These are phyloP conservation scores for Starmerella geochares DNA, from an alignment of 805 yeast species.

Conservation along the genomic window DNA sequence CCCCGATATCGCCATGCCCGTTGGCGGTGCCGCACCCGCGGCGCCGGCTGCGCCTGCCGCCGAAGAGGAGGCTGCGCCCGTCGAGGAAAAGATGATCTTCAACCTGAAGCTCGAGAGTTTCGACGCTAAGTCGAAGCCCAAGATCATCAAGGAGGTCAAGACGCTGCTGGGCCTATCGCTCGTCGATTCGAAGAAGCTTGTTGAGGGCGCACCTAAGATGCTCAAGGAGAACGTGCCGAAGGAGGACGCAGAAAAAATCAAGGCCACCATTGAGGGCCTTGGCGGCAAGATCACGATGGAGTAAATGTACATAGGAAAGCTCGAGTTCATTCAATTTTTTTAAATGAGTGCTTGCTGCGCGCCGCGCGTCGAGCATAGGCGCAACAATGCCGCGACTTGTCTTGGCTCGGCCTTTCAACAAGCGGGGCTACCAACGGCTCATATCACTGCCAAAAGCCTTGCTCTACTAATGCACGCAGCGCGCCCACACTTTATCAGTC, in stretches of 20 bases:
- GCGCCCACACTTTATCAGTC: too few species aligned
- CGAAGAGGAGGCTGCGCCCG: slow-evolving; percentile 65
- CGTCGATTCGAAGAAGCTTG: slow-evolving; percentile 96
- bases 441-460: too few species aligned
- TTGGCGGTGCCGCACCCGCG: slow-evolving; percentile 49
- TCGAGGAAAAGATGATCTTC: slow-evolving; percentile 88
- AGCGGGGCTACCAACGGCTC: too few species aligned
- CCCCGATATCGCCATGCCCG: slow-evolving; percentile 84
- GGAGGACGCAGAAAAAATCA: slow-evolving; percentile 96
- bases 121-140: slow-evolving; percentile 91
- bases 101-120: slow-evolving; percentile 84
- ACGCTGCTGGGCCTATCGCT: slow-evolving; percentile 78
- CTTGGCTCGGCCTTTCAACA: too few species aligned
- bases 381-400: too few species aligned
- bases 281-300: slow-evolving; percentile 92
- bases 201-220: slow-evolving; percentile 93
- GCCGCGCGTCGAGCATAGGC: too few species aligned
- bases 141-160: slow-evolving; percentile 95
- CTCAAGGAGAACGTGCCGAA: slow-evolving; percentile 91
- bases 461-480: too few species aligned
- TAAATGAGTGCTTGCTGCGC: neutral
- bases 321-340: neutral
- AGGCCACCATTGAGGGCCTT: slow-evolving; percentile 79
- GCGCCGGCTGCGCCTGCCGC: slow-evolving; percentile 58
- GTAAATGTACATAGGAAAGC: slow-evolving; percentile 34